Conservation (phyloP, 2,329 filamentous ascomycete genomes). For the Pseudonectria foliicola region DNA sequence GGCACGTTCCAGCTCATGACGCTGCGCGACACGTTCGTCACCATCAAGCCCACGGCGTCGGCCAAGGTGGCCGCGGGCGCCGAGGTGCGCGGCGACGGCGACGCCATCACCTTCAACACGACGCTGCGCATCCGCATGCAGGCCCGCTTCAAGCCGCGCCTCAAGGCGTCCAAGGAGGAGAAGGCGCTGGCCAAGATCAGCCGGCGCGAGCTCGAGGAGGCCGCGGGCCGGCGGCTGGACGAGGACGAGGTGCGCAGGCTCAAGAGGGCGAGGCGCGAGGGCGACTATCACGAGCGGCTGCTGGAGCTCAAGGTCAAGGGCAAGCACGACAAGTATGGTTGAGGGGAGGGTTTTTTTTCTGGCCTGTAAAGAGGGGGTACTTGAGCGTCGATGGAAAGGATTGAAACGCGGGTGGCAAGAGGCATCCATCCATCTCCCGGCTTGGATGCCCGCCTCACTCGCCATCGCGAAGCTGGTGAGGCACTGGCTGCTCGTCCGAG, state of each 20-base stretch:
- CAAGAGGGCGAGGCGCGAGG: constrained; percentile 76
- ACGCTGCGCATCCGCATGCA: constrained; percentile 86
- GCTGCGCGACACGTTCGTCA: constrained; percentile 62
- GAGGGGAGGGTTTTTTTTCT: constrained; percentile 6
- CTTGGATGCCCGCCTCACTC: too few relatives aligned
- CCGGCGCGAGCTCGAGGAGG: constrained; percentile 74
- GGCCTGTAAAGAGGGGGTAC: too few relatives aligned
- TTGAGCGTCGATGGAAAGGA: too few relatives aligned
- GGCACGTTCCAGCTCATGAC: constrained; percentile 72
- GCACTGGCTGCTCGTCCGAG: too few relatives aligned
- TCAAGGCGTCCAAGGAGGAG: constrained; percentile 74
- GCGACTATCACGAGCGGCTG: constrained; percentile 82
- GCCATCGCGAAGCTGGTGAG: too few relatives aligned
- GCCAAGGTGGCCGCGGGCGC: constrained; percentile 43
- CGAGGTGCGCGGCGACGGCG: constrained; percentile 71
- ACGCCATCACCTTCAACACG: constrained; percentile 59
- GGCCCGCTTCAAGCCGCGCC: constrained; percentile 79
- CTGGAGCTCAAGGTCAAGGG: constrained; percentile 84
- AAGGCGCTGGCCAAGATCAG: constrained; percentile 81
- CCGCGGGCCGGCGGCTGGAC: constrained; percentile 66
- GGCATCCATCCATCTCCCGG: too few relatives aligned
- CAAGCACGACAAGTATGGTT: constrained; percentile 77
- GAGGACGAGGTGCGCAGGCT: constrained; percentile 82
- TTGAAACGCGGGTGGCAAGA: too few relatives aligned
- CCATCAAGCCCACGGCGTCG: constrained; percentile 47